Conservation (phyloP, 2,329 filamentous ascomycete genomes). For the Pseudogymnoascus destructans region DNA sequence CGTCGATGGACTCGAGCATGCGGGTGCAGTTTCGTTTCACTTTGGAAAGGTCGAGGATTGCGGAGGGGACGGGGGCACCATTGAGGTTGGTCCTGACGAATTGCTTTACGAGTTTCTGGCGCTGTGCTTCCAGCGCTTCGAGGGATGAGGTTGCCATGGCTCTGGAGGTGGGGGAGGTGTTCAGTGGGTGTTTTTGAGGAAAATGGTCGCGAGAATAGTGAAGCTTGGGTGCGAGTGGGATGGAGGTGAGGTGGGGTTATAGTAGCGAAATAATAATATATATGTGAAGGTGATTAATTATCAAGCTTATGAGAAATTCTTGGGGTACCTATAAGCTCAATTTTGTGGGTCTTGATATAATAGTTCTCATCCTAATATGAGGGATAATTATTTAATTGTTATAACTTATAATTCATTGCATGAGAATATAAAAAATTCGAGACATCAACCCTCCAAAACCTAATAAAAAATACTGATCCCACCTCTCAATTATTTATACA, state of each 20-base stretch:
- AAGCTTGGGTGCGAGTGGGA: not conserved
- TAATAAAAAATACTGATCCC: not conserved
- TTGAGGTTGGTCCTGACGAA: constrained; percentile 48
- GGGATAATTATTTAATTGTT: not conserved
- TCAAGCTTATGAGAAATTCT: not conserved
- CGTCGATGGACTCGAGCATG: constrained; percentile 53
- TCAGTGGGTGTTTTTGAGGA: not conserved
- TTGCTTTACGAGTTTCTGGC: constrained; percentile 28
- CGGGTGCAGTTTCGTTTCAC: constrained; percentile 53
- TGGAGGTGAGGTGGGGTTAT: not conserved
- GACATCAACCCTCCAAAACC: not conserved
- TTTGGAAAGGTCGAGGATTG: constrained; percentile 54
- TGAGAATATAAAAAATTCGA: not conserved
- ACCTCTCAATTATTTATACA: not conserved
- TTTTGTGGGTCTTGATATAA: not conserved
- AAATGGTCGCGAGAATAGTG: not conserved
- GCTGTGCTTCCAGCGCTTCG: constrained; percentile 22
- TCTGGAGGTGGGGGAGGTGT: not conserved
- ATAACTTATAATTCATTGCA: not conserved
- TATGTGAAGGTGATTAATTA: not conserved
- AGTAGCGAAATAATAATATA: not conserved
- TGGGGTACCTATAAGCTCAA: not conserved
- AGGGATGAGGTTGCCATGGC: constrained; percentile 19
- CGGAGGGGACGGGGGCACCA: constrained; percentile 51
- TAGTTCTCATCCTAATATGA: not conserved